Evolutionary conservation across 176 grass and related monocot species (phyloP).

Genomic region (Carex cristatella): DNA sequence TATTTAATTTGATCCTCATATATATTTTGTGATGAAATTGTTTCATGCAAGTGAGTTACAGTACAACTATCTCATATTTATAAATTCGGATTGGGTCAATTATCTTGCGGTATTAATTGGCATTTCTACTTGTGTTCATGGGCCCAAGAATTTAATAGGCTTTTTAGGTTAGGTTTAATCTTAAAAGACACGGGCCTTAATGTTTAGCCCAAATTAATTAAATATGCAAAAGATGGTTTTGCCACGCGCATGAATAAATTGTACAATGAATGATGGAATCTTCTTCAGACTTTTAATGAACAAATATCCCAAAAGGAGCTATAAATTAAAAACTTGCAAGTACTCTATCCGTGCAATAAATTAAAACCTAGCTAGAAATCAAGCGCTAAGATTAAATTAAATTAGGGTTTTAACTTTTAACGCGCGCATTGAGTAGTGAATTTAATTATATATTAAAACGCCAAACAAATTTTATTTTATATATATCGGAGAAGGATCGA

Average conservation of each 20-base stretch:
- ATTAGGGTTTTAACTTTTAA: too few relatives aligned
- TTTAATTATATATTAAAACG: background rate
- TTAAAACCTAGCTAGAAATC: background rate
- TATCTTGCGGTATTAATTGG: background rate
- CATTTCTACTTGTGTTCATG: background rate
- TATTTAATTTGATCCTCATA: too few relatives aligned
- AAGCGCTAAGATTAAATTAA: background rate
- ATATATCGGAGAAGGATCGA: too few relatives aligned
- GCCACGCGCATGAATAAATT: background rate
- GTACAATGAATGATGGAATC: background rate
- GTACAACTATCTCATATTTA: too few relatives aligned
- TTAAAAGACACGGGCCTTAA: background rate
- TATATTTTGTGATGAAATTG: too few relatives aligned
- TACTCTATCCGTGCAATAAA: background rate
- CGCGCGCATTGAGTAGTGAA: background rate
- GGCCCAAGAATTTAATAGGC: background rate
- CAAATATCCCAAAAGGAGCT: background rate
- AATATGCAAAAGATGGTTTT: background rate
- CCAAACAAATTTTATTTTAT: too few relatives aligned
- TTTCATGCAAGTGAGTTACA: too few relatives aligned
- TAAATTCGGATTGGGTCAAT: too few relatives aligned
- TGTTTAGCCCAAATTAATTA: background rate
- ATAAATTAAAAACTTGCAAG: background rate
- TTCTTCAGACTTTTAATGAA: background rate
- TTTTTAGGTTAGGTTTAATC: background rate